Conservation (phyloP, 495 filamentous ascomycete genomes). For the Jackrogersella multiformis region DNA sequence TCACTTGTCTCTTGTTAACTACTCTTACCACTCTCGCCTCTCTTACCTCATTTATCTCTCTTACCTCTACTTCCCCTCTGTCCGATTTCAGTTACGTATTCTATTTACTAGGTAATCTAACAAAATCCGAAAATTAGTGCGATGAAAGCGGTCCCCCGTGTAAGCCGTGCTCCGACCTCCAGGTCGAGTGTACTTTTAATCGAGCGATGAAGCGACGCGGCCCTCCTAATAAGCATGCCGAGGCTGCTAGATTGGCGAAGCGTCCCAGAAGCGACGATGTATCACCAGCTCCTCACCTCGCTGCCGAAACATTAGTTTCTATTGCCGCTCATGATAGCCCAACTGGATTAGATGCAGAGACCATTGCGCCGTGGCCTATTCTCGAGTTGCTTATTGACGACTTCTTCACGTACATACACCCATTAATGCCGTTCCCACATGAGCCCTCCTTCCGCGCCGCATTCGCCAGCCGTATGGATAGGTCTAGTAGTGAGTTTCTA, state of each 20-base stretch:
- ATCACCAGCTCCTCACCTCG: constrained; percentile 59
- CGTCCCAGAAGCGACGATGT: constrained; percentile 49
- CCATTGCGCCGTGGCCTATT: constrained; percentile 74
- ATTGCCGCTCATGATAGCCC: constrained; percentile 46
- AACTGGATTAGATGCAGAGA: constrained; percentile 67
- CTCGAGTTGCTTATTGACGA: constrained; percentile 79
- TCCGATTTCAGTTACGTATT: too few species aligned
- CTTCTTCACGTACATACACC: constrained; percentile 91
- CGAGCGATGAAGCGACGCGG: constrained; percentile 81
- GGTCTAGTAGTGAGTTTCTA: constrained; percentile 72
- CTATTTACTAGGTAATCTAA: constrained; percentile 38
- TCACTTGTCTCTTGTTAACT: background rate
- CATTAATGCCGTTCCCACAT: constrained; percentile 85
- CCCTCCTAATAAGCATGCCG: constrained; percentile 85
- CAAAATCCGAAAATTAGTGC: constrained; percentile 63
- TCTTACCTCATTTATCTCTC: constrained; percentile 5
- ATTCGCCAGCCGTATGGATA: constrained; percentile 74
- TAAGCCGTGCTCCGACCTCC: constrained; percentile 77
- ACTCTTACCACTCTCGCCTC: too few species aligned
- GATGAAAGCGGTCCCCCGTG: constrained; percentile 83
- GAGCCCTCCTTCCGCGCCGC: constrained; percentile 83
- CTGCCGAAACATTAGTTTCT: constrained; percentile 59
- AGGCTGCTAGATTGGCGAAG: constrained; percentile 71
- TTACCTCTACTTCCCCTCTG: too few species aligned
- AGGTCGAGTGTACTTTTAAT: constrained; percentile 85